Conservation (phyloP, 371 early-diverging fungal genomes). For the Blastocladiella emersonii region DNA sequence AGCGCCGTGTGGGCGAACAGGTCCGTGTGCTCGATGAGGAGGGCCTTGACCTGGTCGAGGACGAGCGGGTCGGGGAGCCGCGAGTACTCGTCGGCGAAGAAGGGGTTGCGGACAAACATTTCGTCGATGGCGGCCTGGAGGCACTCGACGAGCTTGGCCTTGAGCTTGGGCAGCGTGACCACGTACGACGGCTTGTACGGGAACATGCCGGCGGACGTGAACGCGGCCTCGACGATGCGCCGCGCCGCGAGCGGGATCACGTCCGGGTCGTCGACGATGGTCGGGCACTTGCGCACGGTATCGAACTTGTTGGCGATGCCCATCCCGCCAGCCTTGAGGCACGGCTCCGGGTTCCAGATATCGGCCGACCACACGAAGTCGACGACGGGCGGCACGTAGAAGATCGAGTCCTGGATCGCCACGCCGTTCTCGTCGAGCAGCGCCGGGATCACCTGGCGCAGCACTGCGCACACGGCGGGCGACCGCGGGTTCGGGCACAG, state of each 20-base stretch:
- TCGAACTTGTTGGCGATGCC: background rate
- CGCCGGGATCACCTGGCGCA: background rate
- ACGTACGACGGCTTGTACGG: background rate
- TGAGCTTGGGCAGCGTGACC: background rate
- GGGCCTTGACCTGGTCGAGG: background rate
- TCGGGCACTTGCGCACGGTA: background rate
- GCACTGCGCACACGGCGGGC: background rate
- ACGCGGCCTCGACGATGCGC: background rate
- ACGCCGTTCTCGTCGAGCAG: background rate
- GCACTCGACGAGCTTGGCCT: background rate
- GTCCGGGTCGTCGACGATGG: background rate
- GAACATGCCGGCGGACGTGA: background rate
- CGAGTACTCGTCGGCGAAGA: background rate
- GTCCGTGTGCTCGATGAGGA: background rate
- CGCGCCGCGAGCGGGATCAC: background rate
- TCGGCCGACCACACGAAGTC: constrained; percentile 1
- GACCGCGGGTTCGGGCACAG: background rate
- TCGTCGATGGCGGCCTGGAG: background rate
- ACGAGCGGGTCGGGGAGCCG: background rate
- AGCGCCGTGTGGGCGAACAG: background rate
- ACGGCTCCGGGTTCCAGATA: constrained; percentile 1
- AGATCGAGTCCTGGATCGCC: background rate
- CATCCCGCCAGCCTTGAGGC: background rate
- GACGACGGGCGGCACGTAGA: background rate
- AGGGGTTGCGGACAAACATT: background rate